Base-by-base conservation (phyloP, 768 basidiomycete genomes). In the Hydnomerulius pinastri region DNA sequence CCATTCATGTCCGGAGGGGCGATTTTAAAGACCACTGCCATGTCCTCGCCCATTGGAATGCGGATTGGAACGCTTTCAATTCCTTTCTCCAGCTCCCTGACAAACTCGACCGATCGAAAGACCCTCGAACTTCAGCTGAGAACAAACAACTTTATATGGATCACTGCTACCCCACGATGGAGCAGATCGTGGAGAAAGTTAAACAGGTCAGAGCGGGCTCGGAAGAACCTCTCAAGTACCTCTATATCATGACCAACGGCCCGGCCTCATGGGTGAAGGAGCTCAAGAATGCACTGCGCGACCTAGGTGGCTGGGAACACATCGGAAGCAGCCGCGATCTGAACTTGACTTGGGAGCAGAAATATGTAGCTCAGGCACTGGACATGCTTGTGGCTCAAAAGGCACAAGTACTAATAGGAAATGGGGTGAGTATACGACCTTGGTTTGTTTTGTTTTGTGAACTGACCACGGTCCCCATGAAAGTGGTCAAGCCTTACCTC, bases 171-270 rank as follows among this genome's bases (percentile, higher is more conserved):
- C 77, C 78, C 3, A 61, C 59, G 4, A 60, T 72, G 4, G 62
- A 65, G 32, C 64, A 70, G 43, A 77, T 82, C 53, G 71, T 77
- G 5, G 40, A 62, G 39, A 70, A 67, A 39, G 71, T 75, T 21
- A 61, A 60, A 41, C 61, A 50, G 2, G 70, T 75, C 15, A 66
- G 71, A 23, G 50, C 53, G 0, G 63, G 57, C 6, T 52, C 58
- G 9, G 59, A 39, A 9, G 50, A 54, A 6, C 59, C 52, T 9
- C 64, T 81, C 12, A 54, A 63, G 25, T 56, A 64, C 6, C 46
- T 81, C 10, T 81, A 79, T 50, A 63, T 80, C 51, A 68, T 79
- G 64, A 74, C 80, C 46, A 79, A 82, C 48, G 79, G 68, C 8
- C 56, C 62, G 13, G 46, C 54, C 10, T 58, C 57, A 15, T 81